Base-by-base conservation (phyloP, 495 filamentous ascomycete genomes). In the Penicillium psychrofluorescens region DNA sequence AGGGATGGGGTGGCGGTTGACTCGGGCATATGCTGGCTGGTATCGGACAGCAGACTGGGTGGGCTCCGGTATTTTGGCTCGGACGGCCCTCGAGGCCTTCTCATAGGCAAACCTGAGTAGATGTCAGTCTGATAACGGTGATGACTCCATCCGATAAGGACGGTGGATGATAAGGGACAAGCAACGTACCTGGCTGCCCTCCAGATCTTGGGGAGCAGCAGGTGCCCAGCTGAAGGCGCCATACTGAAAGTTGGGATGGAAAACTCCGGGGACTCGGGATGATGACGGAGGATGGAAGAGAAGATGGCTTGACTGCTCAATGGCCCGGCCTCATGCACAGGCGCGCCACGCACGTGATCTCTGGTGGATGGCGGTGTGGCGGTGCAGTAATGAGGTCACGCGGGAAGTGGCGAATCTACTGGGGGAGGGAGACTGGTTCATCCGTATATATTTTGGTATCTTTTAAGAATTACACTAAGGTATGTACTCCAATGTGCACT, bases 121-220 rank as follows among this genome's bases (percentile, higher is more conserved):
- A 22, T 35, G 56, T 68, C 44, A 63, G 50, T 40, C 30, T 22
- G 22, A 22, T 22, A 22, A 22, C 22, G 3, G 22, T 22, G 45
- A 48, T 46, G 46, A 45, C 41, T 54, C 41, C 9, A 13, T 7
- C 27, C 37, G 35, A 43, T 44, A 38, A 46, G 42, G 42, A 41
- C 6, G 11, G 32, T 10, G 15, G 11, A 22, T 6, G 22, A 16
- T 33, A 42, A 28, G 29, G 37, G 48, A 29, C 40, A 36, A 35
- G 44, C 47, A 14, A 55, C 71, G 61, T 68, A 81, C 78, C 67
- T 78, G 53, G 85, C 68, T 49, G 76, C 71, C 67, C 80, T 81
- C 73, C 85, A 67, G 49, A 84, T 71, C 52, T 84, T 80, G 48
- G 83, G 79, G 47, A 83, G 79, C 76, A 81, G 76, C 56, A 87